Base-by-base conservation (phyloP, 345 rosid species). In the Microthlaspi erraticum region DNA sequence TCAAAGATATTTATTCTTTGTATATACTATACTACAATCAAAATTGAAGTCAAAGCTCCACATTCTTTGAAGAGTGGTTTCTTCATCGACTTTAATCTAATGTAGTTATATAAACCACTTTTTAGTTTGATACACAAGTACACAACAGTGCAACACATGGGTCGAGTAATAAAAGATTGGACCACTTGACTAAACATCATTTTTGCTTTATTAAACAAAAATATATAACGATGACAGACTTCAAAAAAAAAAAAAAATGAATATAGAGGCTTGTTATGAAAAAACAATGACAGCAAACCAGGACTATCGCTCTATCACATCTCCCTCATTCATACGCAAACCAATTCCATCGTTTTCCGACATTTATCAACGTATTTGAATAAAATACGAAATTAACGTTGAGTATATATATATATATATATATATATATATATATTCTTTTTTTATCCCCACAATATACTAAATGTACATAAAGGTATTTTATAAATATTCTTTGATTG, bases 271-370 rank as follows among this genome's bases (percentile, higher is more conserved):
- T 39, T 41, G 1, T 29, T 49, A 29, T 48, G 58, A 37, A 20
- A 50, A 37, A 11, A 10, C 7, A 16, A 38, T 54, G 49, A 20
- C 6, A 72, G 11, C 11, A 37, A 23, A 48, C 29, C 29, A 26
- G 4, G 29, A 26, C 29, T 26, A 26, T 26, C 4, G 29, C 29
- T 26, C 58, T n/a, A 37, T 39, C 53, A 18, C 45, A 71, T 60
- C 51, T 23, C 49, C 67, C 67, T 50, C 67, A 60, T 50, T 50
- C 42, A 38, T 70, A 70, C 60, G 74, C 59, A 50, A 60, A 33
- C 54, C 56, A 66, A 37, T 13, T 3, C 39, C 31, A 41, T 52
- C 10, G 10, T 38, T 51, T 39, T 19, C 60, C 13, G 34, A 32
- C 26, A 70, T 29, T 13, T 29, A 38, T 60, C 29, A 23, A 70